A percentile compares a stretch with the other conserved stretches of the same genome.
These are phyloP conservation scores for Paramecium sonneborni DNA, from an alignment of 73 alveolate species.

Conservation along the genomic window DNA sequence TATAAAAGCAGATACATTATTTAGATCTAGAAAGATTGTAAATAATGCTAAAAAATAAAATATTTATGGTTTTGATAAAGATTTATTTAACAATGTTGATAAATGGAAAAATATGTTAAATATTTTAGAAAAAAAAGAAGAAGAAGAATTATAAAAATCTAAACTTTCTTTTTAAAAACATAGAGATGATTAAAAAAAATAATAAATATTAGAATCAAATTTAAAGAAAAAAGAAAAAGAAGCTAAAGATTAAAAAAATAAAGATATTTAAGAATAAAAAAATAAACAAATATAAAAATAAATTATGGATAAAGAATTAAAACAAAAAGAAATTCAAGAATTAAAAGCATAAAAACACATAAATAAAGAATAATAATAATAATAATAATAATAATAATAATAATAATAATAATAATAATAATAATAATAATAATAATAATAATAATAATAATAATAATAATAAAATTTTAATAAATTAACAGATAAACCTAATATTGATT, in stretches of 20 bases:
- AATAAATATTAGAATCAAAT: not conserved
- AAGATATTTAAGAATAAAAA: not conserved
- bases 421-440: no score
- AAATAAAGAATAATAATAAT: not conserved
- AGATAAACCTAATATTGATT: not conserved
- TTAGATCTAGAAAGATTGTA: not conserved
- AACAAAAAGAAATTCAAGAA: not conserved
- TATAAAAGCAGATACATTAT: not conserved
- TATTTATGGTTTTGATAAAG: not conserved
- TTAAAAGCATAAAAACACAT: not conserved
- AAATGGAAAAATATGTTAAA: not conserved
- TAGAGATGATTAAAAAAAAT: not conserved
- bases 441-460: no score
- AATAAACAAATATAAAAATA: not conserved
- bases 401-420: no score
- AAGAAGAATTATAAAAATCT: not conserved
- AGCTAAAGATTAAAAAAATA: not conserved
- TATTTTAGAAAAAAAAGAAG: not conserved
- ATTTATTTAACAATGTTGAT: not conserved
- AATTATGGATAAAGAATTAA: not conserved
- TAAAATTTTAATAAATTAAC: not conserved
- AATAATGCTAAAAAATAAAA: not conserved
- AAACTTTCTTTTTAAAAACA: not conserved
- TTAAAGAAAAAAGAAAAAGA: not conserved
- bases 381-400: no score